Percentiles rank a stretch among this genome's conserved stretches.
Evolutionary conservation across 192 early-diverging fungal species (phyloP).

Genomic region (Oehlia diaphana): DNA sequence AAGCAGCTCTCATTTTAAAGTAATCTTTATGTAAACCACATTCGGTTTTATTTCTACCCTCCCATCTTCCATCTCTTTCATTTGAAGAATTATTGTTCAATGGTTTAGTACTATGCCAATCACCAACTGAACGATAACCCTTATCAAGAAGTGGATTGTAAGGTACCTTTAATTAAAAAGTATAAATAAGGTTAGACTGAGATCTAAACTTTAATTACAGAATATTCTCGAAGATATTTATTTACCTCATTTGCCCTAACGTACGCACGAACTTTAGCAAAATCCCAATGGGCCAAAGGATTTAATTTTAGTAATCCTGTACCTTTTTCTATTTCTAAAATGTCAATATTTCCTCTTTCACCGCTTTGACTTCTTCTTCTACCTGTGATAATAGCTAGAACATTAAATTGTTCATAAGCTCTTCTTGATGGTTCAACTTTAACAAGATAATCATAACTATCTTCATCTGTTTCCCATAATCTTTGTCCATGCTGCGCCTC

Average conservation of each 20-base stretch:
- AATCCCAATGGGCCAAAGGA: slow-evolving; percentile 89
- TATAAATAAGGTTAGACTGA: no score
- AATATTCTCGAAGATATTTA: neutral
- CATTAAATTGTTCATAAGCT: slow-evolving; percentile 75
- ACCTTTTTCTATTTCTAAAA: slow-evolving; percentile 15
- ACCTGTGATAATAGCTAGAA: slow-evolving; percentile 85
- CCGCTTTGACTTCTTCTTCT: slow-evolving; percentile 86
- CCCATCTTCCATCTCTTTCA: slow-evolving; percentile 90
- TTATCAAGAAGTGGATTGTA: slow-evolving; percentile 88
- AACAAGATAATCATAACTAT: slow-evolving; percentile 85
- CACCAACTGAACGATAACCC: slow-evolving; percentile 91
- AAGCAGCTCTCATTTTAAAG: slow-evolving; percentile 85
- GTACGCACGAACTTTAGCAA: slow-evolving; percentile 86
- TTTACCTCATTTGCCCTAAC: slow-evolving; percentile 67
- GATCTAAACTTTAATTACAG: no score
- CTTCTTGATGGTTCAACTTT: slow-evolving; percentile 93
- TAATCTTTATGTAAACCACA: slow-evolving; percentile 98
- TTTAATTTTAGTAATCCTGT: slow-evolving; percentile 89
- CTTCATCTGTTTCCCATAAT: slow-evolving; percentile 82
- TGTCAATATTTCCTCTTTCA: neutral
- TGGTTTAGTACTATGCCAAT: slow-evolving; percentile 85
- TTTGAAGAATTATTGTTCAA: slow-evolving; percentile 59
- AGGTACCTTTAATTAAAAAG: slow-evolving; percentile 59
- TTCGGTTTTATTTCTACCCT: slow-evolving; percentile 85
- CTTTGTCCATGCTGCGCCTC: slow-evolving; percentile 68